Conservation (phyloP, 2,329 filamentous ascomycete genomes). For the Monascus ruber region DNA sequence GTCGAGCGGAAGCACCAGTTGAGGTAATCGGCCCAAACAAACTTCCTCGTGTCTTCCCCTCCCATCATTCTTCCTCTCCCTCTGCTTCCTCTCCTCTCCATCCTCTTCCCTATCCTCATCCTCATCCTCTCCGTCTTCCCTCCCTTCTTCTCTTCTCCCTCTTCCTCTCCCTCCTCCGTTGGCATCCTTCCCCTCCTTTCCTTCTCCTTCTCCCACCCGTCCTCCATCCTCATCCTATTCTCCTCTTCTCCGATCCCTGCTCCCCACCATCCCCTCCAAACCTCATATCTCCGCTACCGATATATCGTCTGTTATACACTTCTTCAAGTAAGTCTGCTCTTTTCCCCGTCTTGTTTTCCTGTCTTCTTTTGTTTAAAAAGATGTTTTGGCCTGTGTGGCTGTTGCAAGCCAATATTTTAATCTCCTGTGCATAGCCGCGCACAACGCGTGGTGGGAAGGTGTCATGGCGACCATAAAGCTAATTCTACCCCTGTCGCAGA, state of each 20-base stretch:
- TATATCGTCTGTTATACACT: constrained; percentile 8
- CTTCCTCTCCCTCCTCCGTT: constrained; percentile 4
- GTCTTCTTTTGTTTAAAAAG: too few relatives aligned
- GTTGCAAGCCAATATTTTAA: background rate
- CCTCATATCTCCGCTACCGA: constrained; percentile 13
- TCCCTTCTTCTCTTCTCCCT: constrained; percentile 4
- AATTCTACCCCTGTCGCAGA: too few relatives aligned
- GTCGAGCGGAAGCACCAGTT: too few relatives aligned
- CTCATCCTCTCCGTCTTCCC: constrained; percentile 8
- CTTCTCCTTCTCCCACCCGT: constrained; percentile 13
- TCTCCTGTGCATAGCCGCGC: background rate
- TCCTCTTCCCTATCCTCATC: constrained; percentile 10
- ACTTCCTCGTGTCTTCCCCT: constrained; percentile 1
- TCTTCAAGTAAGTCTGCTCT: background rate
- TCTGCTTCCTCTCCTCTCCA: constrained; percentile 12
- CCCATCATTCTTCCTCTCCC: constrained; percentile 8
- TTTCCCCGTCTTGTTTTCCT: background rate
- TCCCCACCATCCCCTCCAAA: constrained; percentile 16
- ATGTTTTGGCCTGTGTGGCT: too few relatives aligned
- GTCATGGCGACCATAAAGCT: too few relatives aligned
- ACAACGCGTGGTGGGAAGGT: too few relatives aligned
- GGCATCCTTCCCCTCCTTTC: constrained; percentile 4
- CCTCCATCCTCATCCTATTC: constrained; percentile 12
- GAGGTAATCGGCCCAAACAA: too few relatives aligned
- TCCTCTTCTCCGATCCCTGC: constrained; percentile 3